Base-by-base conservation (phyloP, 2,329 filamentous ascomycete species). In the Cercospora sp. region DNA sequence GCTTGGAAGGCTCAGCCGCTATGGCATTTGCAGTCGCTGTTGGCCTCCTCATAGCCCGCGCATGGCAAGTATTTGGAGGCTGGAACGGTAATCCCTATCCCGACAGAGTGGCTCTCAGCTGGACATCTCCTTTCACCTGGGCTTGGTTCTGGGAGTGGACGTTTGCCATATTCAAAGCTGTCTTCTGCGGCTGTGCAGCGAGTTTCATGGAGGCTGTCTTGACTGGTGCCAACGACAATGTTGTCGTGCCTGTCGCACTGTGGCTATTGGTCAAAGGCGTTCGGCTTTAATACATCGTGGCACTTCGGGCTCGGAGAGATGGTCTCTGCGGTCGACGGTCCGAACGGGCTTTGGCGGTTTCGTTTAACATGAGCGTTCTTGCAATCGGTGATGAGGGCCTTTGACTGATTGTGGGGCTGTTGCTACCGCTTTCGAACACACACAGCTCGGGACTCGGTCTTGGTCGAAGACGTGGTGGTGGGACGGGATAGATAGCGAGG, bases 161-260 rank as follows among this genome's bases (percentile, higher is more conserved):
- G 67, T 40, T 74, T 1, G 74, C 78, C 32, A 79, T 82, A 13
- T 64, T 81, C 28, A 95, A 94, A 77, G 88, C 90, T 10, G 82
- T 84, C 4, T 77, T 91, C 59, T 96, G 93, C 72, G 93, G 91
- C 6, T 85, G 86, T 51, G 87, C 93, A 67, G 92, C 94, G 30
- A 97, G 94, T 80, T 85, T 97, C 73, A 97, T 95, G 63, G 95
- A 99, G 82, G 94, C 95, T 28, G 94, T 97, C 58, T 82, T 99
- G 71, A 98, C 95, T 13, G 95, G 95, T 2, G 95, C 94, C 32
- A 99, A 99, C 80, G 95, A 99, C 84, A 99, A 99, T 83, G 95
- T 99, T 18, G 90, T 98, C 71, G 94, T 98, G 71, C 95, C 95
- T 3, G 88, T 99, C 66, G 89, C 97, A 61, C 81, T 99, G 69